Evolutionary conservation across 768 basidiomycete species (phyloP).

Genomic region (Lactarius tabidus): DNA sequence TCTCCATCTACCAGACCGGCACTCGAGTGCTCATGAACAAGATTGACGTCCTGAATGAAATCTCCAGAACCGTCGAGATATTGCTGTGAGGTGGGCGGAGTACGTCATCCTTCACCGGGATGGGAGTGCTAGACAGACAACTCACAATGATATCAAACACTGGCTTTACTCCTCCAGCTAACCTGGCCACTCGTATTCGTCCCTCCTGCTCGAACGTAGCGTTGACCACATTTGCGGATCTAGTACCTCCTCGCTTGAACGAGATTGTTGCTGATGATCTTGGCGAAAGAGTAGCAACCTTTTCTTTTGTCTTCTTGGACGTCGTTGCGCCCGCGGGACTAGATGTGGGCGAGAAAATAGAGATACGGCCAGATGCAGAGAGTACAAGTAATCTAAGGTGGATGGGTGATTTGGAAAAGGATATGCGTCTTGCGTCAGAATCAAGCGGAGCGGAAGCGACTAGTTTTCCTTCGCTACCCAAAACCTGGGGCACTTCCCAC

Average conservation of each 20-base stretch:
- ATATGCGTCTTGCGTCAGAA: conserved; percentile 51
- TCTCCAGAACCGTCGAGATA: conserved; percentile 52
- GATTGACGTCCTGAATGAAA: conserved; percentile 47
- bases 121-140: conserved; percentile 19
- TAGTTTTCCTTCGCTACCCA: conserved; percentile 47
- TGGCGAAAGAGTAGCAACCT: conserved; percentile 49
- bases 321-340: conserved; percentile 40
- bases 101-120: conserved; percentile 7
- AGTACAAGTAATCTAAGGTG: conserved; percentile 47
- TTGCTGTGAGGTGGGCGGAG: conserved; percentile 35
- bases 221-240: conserved; percentile 40
- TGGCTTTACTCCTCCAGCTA: conserved; percentile 53
- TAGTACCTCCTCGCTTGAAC: conserved; percentile 37
- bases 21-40: conserved; percentile 38
- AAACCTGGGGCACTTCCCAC: conserved; percentile 49
- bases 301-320: conserved; percentile 41
- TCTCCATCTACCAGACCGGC: conserved; percentile 28
- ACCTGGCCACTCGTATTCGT: conserved; percentile 48
- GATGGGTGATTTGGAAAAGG: conserved; percentile 30
- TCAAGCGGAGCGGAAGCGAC: conserved; percentile 60
- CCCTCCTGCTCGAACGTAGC: conserved; percentile 45
- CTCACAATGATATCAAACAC: conserved; percentile 59
- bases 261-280: conserved; percentile 45
- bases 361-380: conserved; percentile 56
- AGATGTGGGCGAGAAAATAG: conserved; percentile 50